These are phyloP conservation scores for Magnusiomyces tetraspermus DNA, from an alignment of 1,139 yeast genomes.

Conservation along the genomic window DNA sequence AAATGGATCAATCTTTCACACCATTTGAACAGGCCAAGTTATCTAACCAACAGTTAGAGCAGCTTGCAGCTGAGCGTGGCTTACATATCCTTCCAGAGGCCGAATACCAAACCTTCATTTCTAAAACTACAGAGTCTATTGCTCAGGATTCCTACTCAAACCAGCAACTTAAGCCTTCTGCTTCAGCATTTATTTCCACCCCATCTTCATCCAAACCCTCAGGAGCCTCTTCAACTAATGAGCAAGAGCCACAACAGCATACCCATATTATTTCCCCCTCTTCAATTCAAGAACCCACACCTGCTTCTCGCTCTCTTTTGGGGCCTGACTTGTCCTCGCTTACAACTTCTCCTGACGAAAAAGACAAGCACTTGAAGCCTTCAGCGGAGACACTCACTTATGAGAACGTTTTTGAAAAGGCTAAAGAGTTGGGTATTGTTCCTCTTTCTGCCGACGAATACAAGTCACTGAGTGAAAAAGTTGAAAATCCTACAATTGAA, in stretches of 20 bases:
- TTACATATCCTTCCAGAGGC: constrained; percentile 26
- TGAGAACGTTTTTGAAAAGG: constrained; percentile 9
- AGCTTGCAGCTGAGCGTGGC: constrained; percentile 26
- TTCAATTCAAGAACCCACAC: no score
- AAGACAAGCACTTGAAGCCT: constrained; percentile 8
- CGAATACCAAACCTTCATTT: constrained; percentile 20
- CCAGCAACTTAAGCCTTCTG: not conserved
- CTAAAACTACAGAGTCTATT: not conserved
- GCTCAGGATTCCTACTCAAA: not conserved
- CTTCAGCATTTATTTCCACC: not conserved
- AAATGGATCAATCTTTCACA: not conserved
- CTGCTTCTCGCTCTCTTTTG: no score
- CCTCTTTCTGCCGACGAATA: constrained; percentile 33
- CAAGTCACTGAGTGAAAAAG: constrained; percentile 2
- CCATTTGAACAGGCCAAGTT: constrained; percentile 23
- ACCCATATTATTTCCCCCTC: no score
- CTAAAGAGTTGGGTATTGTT: constrained; percentile 32
- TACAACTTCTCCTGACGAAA: constrained; percentile 16
- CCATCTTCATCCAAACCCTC: no score
- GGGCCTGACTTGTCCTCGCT: no score
- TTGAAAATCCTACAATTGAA: constrained; percentile 6
- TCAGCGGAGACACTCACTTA: constrained; percentile 16
- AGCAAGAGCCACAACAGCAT: no score
- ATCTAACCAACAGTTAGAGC: constrained; percentile 24
- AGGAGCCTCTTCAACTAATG: no score